Base-by-base conservation (phyloP, 1,139 yeast species). In the Spencermartinsiella ligniputridi region DNA sequence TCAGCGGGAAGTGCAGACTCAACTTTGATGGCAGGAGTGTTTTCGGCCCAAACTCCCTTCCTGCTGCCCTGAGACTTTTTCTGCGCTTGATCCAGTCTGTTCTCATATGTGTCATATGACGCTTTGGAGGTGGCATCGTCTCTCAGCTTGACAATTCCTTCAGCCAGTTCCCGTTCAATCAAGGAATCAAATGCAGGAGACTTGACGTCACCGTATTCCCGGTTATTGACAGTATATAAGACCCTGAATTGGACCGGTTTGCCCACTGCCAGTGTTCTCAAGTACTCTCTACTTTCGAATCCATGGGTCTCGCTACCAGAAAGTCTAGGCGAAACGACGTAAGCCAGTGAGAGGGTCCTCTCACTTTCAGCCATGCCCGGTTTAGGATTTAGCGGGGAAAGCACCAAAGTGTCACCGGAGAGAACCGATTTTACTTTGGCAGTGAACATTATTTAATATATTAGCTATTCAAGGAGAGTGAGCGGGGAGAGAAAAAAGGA, bases 381-480 rank as follows among this genome's bases (percentile, higher is more conserved):
- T 39, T 46, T 53, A 4, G 63, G 56, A 40, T 55, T 56, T 11
- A 60, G 55, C 1, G 88, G 85, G n/a, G 74, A 72, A 52, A 85
- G 72, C 35, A 83, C 76, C 39, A 85, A 59, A n/a, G 90, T 79
- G 66, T 85, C 94, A 3, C 86, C 89, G 41, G 87, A 81, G 37
- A 81, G 63, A 20, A 84, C 87, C 42, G 79, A 74, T 61, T 83
- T 83, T 45, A 85, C 92, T 42, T 58, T 58, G 15, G 62, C 65
- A 19, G 47, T 38, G 37, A 41, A 46, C 27, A 46, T 37, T 13
- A 38, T n/a, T n/a, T n/a, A n/a, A n/a, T n/a, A n/a, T n/a, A n/a
- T n/a, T n/a, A n/a, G n/a, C n/a, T n/a, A n/a, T n/a, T n/a, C n/a
- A n/a, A n/a, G n/a, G n/a, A n/a, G n/a, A n/a, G n/a, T n/a, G n/a